A percentile compares a stretch with the other conserved stretches of the same genome.
These are phyloP conservation scores for Aegilops speltoides DNA, from an alignment of 176 grass and related monocot species.

Conservation along the genomic window DNA sequence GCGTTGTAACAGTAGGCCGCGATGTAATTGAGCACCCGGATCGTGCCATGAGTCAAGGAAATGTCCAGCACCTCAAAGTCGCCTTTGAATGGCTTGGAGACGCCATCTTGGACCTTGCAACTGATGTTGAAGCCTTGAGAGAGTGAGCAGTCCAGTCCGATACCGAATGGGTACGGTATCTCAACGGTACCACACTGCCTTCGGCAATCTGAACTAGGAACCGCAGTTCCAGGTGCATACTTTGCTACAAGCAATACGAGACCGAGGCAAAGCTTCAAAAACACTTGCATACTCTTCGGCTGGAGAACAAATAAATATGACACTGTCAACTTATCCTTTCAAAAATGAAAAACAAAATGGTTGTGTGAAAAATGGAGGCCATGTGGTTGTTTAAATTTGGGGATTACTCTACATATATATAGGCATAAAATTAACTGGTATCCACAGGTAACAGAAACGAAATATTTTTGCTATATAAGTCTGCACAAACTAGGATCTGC, in stretches of 20 bases:
- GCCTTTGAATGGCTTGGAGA: not conserved
- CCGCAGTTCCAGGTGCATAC: not conserved
- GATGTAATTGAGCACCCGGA: not conserved
- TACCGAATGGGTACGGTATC: slow-evolving; percentile 49
- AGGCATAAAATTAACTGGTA: not conserved
- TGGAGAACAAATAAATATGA: not conserved
- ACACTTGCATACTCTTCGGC: not conserved
- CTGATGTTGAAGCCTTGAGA: not conserved
- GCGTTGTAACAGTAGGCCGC: not conserved
- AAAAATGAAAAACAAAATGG: not conserved
- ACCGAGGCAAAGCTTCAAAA: not conserved
- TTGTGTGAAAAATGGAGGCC: not conserved
- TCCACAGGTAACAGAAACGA: not conserved
- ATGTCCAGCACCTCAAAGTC: not conserved
- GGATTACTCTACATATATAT: not conserved
- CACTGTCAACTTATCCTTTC: not conserved
- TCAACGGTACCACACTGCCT: slow-evolving; percentile 27
- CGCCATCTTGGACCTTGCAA: not conserved
- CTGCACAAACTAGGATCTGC: not conserved
- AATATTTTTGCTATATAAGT: not conserved
- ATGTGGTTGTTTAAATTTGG: not conserved
- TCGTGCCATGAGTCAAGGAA: not conserved
- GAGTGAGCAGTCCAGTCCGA: slow-evolving; percentile 20
- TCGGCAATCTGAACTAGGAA: slow-evolving; percentile 19
- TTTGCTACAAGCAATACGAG: not conserved